These are phyloP conservation scores for Trypanosoma platydactyli DNA, from an alignment of 208 protist genomes.

Conservation along the genomic window DNA sequence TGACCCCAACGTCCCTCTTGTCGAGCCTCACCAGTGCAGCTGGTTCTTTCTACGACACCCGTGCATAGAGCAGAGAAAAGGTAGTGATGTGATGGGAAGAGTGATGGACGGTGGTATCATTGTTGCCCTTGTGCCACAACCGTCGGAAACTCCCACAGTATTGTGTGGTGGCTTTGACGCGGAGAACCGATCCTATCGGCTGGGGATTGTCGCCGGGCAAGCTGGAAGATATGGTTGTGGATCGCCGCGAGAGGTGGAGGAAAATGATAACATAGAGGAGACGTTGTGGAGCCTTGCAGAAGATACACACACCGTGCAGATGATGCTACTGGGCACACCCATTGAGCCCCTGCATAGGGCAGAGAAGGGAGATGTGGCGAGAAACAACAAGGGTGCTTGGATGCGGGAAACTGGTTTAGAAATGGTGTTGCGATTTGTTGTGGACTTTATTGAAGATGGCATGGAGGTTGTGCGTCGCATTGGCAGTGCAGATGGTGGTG, in stretches of 20 bases:
- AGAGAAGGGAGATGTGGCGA: background rate
- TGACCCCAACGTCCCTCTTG: background rate
- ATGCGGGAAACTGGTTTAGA: slow-evolving; percentile 23
- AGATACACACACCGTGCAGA: slow-evolving; percentile 29
- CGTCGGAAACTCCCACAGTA: slow-evolving; percentile 1
- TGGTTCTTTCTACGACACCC: slow-evolving; percentile 19
- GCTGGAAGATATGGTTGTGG: background rate
- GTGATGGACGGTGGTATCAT: slow-evolving; percentile 9
- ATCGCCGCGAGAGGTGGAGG: background rate
- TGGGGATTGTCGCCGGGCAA: slow-evolving; percentile 18
- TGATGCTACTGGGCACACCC: slow-evolving; percentile 17
- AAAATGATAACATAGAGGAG: slow-evolving; percentile 14
- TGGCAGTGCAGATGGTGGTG: background rate
- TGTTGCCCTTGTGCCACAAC: slow-evolving; percentile 27
- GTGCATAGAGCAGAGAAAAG: background rate
- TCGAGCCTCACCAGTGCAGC: slow-evolving; percentile 16
- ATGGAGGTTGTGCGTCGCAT: background rate
- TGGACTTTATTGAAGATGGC: slow-evolving; percentile 30
- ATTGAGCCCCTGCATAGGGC: slow-evolving; percentile 4
- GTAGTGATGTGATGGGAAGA: background rate
- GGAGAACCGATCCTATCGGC: slow-evolving; percentile 9
- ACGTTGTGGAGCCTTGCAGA: slow-evolving; percentile 24
- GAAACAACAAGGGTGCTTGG: slow-evolving; percentile 1
- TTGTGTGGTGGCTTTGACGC: slow-evolving; percentile 27
- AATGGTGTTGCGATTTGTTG: slow-evolving; percentile 19